Evolutionary conservation across 2,329 filamentous ascomycete genomes (phyloP), one percentile per base, ranked within the genome.

Genomic region (Aspergillus nomiae): DNA sequence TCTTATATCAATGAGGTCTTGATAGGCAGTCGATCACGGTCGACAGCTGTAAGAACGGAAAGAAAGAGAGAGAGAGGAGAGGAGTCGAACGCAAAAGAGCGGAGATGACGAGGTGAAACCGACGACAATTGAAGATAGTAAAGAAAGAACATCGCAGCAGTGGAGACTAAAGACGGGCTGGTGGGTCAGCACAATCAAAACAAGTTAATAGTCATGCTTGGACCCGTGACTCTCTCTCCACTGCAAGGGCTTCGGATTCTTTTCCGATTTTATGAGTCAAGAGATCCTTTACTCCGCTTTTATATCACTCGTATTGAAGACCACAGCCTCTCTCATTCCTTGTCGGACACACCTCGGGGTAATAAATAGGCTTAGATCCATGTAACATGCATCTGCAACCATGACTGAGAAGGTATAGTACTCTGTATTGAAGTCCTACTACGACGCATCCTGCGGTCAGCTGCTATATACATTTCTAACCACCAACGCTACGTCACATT

Each of bases 1-100:
- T 26, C 5, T 3, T 34, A 43, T 63, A 48, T 24, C 51, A 53
- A 38, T 5, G 16, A 28, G 46, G 3, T 19, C 26, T 28, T 9
- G 6, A 19, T 16, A 28, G 26, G 11, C 11, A 8, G 46, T 30
- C 14, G 24, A 50, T 32, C 46, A 30, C 14, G 26, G 3, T 19
- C 24, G 16, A 28, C 26, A 50, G 46, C 24, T 16, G 8, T 16
- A 19, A 28, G 12, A 48, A 63, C 34, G 62, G 30, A 59, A 36
- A 26, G 51, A 65, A 54, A 16, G 28, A 56, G 30, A 57, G 55
- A 43, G 38, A 12, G 55, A 45, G 45, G 14, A 59, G 28, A 59
- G 46, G 38, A 34, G 32, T 36, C 24, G 56, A 53, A 21, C 24
- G 21, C 34, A 21, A 41, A 41, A 41, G 38, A 41, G 38, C 38